These are phyloP conservation scores for Lolium rigidum DNA, from an alignment of 176 grass and related monocot species.

Conservation along the genomic window DNA sequence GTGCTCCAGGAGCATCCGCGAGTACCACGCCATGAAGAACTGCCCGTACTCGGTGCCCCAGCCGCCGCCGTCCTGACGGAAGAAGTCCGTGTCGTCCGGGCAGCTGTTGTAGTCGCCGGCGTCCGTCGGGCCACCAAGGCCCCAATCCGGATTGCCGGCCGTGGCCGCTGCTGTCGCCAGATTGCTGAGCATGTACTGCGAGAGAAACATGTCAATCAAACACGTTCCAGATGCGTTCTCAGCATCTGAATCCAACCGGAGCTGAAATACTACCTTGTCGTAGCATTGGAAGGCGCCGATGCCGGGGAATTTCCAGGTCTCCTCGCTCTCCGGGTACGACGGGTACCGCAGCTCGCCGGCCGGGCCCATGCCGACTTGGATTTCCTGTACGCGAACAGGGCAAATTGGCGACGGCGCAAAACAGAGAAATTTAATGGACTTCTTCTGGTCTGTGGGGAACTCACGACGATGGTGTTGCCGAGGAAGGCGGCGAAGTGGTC, in stretches of 20 bases:
- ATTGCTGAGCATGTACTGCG: conserved; percentile 62
- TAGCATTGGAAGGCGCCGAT: conserved; percentile 86
- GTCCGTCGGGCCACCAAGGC: conserved; percentile 51
- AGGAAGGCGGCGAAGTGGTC: conserved; percentile 69
- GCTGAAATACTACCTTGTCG: conserved; percentile 67
- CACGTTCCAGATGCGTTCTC: background rate
- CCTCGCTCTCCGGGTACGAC: conserved; percentile 73
- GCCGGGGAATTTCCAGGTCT: conserved; percentile 74
- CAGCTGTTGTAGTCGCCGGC: conserved; percentile 71
- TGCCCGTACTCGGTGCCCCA: conserved; percentile 69
- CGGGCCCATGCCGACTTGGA: conserved; percentile 89
- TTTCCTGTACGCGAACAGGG: conserved; percentile 44
- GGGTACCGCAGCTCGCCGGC: conserved; percentile 88
- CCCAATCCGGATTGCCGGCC: conserved; percentile 67
- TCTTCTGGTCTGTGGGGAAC: background rate
- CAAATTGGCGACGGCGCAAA: background rate
- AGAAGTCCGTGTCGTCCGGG: conserved; percentile 71
- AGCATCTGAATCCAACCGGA: background rate
- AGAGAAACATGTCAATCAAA: background rate
- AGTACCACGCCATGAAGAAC: conserved; percentile 92
- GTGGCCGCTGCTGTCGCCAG: conserved; percentile 56
- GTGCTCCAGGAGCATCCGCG: conserved; percentile 69
- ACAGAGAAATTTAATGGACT: background rate
- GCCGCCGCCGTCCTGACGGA: conserved; percentile 60
- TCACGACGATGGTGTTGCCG: conserved; percentile 73